Evolutionary conservation across 1,284 basidiomycete genomes (phyloP).

Genomic region (Ganoderma resinaceum): DNA sequence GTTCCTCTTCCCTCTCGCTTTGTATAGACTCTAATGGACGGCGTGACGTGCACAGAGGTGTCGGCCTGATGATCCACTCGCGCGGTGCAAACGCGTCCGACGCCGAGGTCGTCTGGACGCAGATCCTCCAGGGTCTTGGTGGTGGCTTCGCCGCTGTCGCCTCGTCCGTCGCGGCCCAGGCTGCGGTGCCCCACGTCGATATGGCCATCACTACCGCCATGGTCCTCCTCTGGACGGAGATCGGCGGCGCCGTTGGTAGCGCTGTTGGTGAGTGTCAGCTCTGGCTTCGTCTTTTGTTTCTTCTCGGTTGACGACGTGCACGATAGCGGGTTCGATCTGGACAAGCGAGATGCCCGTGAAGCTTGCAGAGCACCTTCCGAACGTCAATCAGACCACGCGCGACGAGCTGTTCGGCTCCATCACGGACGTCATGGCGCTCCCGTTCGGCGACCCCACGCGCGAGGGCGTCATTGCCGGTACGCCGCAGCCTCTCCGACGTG

Average conservation of each 20-base stretch:
- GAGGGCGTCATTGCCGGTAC: slow-evolving; percentile 62
- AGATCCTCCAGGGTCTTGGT: slow-evolving; percentile 80
- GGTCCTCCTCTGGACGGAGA: slow-evolving; percentile 81
- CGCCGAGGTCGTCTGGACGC: slow-evolving; percentile 70
- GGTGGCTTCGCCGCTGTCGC: slow-evolving; percentile 80
- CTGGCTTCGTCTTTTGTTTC: background rate
- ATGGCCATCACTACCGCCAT: slow-evolving; percentile 86
- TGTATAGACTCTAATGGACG: background rate
- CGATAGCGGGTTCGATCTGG: slow-evolving; percentile 64
- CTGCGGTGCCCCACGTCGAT: slow-evolving; percentile 76
- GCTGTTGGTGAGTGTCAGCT: slow-evolving; percentile 54
- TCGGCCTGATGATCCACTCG: slow-evolving; percentile 77
- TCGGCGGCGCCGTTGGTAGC: slow-evolving; percentile 75
- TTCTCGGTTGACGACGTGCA: background rate
- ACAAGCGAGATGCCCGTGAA: slow-evolving; percentile 64
- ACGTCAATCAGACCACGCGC: slow-evolving; percentile 45
- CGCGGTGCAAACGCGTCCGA: slow-evolving; percentile 67
- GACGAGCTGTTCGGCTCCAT: slow-evolving; percentile 59
- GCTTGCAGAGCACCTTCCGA: slow-evolving; percentile 61
- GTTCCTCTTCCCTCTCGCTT: slow-evolving; percentile 6
- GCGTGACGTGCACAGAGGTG: slow-evolving; percentile 54
- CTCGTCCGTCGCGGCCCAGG: slow-evolving; percentile 81
- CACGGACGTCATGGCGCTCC: slow-evolving; percentile 50
- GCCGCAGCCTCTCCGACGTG: slow-evolving; percentile 22
- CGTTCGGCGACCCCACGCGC: slow-evolving; percentile 59